Percentiles rank a stretch among this genome's conserved stretches.
Conservation (phyloP, 139 green algal genomes). For the Chlamydomonas schloesseri region DNA sequence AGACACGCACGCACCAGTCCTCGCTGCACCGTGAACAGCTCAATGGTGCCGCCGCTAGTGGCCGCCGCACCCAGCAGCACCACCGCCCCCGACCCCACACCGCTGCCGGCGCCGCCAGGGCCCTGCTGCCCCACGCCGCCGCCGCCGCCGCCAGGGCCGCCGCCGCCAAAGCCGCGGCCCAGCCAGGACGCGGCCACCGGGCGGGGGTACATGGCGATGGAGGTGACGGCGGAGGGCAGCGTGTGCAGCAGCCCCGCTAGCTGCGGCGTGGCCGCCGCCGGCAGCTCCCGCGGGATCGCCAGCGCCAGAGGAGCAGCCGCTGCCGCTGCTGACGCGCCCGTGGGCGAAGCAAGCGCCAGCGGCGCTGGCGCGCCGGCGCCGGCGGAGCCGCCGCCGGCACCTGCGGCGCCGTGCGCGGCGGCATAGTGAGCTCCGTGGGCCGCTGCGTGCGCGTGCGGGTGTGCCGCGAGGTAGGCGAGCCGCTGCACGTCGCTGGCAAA, state of each 20-base stretch:
- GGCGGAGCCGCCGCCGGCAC: too few relatives aligned
- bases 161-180: not conserved
- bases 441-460: too few relatives aligned
- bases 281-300: not conserved
- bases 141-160: not conserved
- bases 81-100: not conserved
- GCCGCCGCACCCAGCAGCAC: constrained; percentile 64
- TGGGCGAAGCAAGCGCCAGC: too few relatives aligned
- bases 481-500: too few relatives aligned
- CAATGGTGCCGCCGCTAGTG: constrained; percentile 65
- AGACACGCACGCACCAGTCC: constrained; percentile 46
- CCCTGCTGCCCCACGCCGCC: not conserved
- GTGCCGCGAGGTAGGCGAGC: too few relatives aligned
- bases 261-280: constrained; percentile 32
- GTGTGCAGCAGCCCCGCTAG: constrained; percentile 69
- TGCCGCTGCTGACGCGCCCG: too few relatives aligned
- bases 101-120: not conserved
- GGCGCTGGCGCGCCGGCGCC: too few relatives aligned
- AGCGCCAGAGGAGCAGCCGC: too few relatives aligned
- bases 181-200: constrained; percentile 40
- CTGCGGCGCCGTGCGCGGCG: not conserved
- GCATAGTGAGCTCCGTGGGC: not conserved
- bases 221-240: constrained; percentile 64
- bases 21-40: constrained; percentile 67
- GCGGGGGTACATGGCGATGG: constrained; percentile 60